Evolutionary conservation across 257 asterid genomes (phyloP), one percentile per base, ranked within the genome.

Genomic region (Parsonsia alboflavescens): DNA sequence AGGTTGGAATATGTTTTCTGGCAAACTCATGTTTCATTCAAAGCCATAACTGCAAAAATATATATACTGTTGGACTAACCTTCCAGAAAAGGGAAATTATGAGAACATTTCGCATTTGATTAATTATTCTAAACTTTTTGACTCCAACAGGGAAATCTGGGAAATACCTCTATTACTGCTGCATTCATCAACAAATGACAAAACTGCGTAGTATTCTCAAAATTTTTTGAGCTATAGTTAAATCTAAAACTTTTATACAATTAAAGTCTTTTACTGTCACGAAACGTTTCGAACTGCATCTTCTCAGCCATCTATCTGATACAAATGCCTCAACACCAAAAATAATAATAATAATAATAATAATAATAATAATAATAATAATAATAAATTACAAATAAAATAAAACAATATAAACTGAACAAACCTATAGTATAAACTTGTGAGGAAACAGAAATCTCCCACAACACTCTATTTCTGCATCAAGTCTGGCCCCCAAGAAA

Each of bases 211-310:
- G 6, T 71, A 8, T 71, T n/a, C 75, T n/a, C 68, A 56, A 54
- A 71, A 42, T 12, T 36, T 45, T 53, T 54, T 39, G 30, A 73
- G 70, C 70, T 73, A 1, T 19, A 28, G 61, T 33, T 45, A 53
- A 77, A 73, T 62, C 48, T 63, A 61, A 49, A 62, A 62, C 36
- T 33, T 71, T 50, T 72, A 61, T 72, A 77, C 81, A 72, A 63
- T 77, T 64, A 17, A 5, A 39, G 53, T 54, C 44, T 62, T 33
- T 41, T 36, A 53, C 59, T 39, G 15, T n/a, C 52, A 22, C 46
- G 42, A 69, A 33, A 71, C 57, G 66, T 54, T 39, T 78, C 16
- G 77, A 65, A 39, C 52, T n/a, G 61, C 73, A 65, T 65, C 65
- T 54, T 56, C 77, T 54, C 74, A 53, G 13, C 44, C 28, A 46